Conservation (phyloP, 768 basidiomycete species). For the Hypholoma sublateritium region DNA sequence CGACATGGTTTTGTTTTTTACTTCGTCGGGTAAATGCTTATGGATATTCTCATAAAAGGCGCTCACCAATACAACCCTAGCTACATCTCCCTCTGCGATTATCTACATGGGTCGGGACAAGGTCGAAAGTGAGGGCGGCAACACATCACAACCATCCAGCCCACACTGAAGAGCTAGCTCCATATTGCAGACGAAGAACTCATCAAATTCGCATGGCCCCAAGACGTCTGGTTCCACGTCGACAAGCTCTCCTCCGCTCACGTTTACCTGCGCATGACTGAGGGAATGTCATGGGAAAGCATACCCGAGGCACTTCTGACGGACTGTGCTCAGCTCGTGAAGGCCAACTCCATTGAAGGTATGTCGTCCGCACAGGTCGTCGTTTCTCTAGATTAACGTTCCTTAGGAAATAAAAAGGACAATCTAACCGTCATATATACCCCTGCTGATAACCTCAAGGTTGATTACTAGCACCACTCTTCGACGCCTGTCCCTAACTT, state of each 20-base stretch:
- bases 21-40: conserved; percentile 35
- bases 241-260: conserved; percentile 97
- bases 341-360: conserved; percentile 98
- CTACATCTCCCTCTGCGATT: conserved; percentile 57
- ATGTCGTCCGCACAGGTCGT: background rate
- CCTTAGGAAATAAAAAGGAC: conserved; percentile 93
- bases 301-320: conserved; percentile 76
- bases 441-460: conserved; percentile 90
- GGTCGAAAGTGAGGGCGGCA: conserved; percentile 72
- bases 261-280: conserved; percentile 91
- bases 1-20: conserved; percentile 53
- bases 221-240: conserved; percentile 95
- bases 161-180: conserved; percentile 17
- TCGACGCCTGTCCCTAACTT: background rate
- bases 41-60: background rate
- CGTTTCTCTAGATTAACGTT: background rate
- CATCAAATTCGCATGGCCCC: conserved; percentile 88
- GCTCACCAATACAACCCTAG: conserved; percentile 32
- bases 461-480: conserved; percentile 22
- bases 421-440: conserved; percentile 94
- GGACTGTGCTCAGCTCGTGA: conserved; percentile 94
- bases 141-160: conserved; percentile 10
- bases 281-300: conserved; percentile 82
- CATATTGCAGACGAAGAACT: conserved; percentile 82
- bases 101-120: conserved; percentile 98